Conservation (phyloP, 1,284 basidiomycete species). For the Mycena sp. region DNA sequence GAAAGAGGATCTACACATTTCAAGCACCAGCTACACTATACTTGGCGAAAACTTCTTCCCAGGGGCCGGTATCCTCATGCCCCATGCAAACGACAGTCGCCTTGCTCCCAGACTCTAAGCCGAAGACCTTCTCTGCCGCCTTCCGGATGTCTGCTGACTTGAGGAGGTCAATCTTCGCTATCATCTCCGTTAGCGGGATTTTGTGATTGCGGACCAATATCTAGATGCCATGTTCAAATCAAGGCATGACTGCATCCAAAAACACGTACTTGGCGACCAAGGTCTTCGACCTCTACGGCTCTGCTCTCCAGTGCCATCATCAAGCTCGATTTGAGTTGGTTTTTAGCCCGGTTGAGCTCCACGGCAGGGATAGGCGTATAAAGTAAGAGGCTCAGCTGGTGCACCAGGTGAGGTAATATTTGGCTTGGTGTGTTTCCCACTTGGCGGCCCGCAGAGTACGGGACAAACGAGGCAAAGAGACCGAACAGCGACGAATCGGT, state of each 20-base stretch:
- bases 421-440: conserved; percentile 72
- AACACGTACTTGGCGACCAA: conserved; percentile 77
- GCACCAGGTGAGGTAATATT: conserved; percentile 87
- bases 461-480: conserved; percentile 90
- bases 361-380: conserved; percentile 70
- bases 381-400: conserved; percentile 82
- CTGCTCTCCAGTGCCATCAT: conserved; percentile 97
- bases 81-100: conserved; percentile 82
- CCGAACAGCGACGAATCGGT: conserved; percentile 95
- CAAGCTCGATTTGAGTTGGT: conserved; percentile 93
- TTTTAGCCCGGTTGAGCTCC: conserved; percentile 91
- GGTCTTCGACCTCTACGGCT: conserved; percentile 90
- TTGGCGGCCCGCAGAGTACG: conserved; percentile 62
- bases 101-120: conserved; percentile 66
- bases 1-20: not conserved
- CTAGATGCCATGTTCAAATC: conserved; percentile 51
- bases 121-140: conserved; percentile 81
- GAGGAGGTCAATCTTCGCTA: conserved; percentile 86
- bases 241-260: too few species aligned
- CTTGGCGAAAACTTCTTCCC: conserved; percentile 66
- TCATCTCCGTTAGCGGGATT: conserved; percentile 92
- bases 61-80: conserved; percentile 70
- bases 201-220: conserved; percentile 93
- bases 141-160: conserved; percentile 75
- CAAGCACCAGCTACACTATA: conserved; percentile 63